Conservation (phyloP, 371 early-diverging fungal genomes). For the Mortierella polycephala region DNA sequence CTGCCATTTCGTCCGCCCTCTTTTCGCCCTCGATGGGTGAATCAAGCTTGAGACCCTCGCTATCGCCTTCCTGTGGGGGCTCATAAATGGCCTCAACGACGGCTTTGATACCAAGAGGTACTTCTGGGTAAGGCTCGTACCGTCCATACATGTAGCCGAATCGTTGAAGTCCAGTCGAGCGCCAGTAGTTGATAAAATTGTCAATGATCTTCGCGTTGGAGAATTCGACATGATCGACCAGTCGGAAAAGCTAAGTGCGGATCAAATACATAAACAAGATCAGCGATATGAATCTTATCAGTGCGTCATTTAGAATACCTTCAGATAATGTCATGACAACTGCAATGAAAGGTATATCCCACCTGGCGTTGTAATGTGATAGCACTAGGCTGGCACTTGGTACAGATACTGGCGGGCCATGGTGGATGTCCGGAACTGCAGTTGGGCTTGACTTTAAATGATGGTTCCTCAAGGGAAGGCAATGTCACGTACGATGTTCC, state of each 20-base stretch:
- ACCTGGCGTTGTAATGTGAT: constrained; percentile 92
- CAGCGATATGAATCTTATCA: too few relatives aligned
- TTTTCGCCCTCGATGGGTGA: constrained; percentile 66
- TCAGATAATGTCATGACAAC: too few relatives aligned
- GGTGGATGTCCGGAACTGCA: constrained; percentile 90
- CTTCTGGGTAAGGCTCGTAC: constrained; percentile 91
- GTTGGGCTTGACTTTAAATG: constrained; percentile 79
- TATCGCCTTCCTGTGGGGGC: constrained; percentile 88
- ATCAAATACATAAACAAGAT: too few relatives aligned
- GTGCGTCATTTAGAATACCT: not conserved
- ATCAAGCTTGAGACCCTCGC: constrained; percentile 84
- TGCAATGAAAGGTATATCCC: not conserved
- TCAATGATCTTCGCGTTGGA: constrained; percentile 90
- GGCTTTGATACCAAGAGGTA: constrained; percentile 97
- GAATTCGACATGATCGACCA: constrained; percentile 99
- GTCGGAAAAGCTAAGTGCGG: constrained; percentile 81
- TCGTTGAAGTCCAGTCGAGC: constrained; percentile 88
- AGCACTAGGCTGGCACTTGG: constrained; percentile 97
- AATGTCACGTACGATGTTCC: constrained; percentile 58
- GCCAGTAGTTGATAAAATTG: constrained; percentile 90
- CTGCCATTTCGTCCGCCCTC: constrained; percentile 75
- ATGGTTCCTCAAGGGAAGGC: constrained; percentile 89
- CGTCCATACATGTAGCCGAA: constrained; percentile 96
- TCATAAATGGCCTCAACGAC: constrained; percentile 97
- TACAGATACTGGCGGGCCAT: constrained; percentile 96